phyloP scores from a whole-genome alignment of 1,139 yeast genomes.

The Debaryomyces udenii region DNA sequence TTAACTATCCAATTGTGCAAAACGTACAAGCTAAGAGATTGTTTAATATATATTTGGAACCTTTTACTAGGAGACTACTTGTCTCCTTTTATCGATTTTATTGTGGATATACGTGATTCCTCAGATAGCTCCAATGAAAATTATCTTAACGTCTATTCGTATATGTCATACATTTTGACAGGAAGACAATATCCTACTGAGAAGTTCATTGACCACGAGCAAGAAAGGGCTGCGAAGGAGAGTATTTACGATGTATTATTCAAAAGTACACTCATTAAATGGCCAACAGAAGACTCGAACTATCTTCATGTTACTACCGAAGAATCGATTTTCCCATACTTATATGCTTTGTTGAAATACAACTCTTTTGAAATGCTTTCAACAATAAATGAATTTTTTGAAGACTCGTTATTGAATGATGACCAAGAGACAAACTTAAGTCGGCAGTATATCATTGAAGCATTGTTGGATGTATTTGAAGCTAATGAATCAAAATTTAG shows the following conservation, averaged over 20 bases:
- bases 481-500: constrained; percentile 33
- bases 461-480: constrained; percentile 56
- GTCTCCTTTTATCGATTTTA: constrained; percentile 65
- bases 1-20: constrained; percentile 63
- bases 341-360: constrained; percentile 49
- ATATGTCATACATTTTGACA: constrained; percentile 67
- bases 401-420: constrained; percentile 67
- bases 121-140: constrained; percentile 19
- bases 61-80: constrained; percentile 63
- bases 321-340: constrained; percentile 61
- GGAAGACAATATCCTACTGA: constrained; percentile 83
- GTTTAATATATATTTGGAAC: constrained; percentile 70
- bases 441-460: constrained; percentile 70
- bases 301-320: constrained; percentile 17
- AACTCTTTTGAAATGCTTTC: constrained; percentile 63
- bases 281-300: constrained; percentile 15
- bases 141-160: constrained; percentile 52
- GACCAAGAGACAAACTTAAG: constrained; percentile 43
- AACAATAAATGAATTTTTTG: constrained; percentile 76
- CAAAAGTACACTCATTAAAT: constrained; percentile 16
- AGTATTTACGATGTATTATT: constrained; percentile 59
- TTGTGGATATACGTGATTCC: constrained; percentile 36
- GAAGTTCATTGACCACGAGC: constrained; percentile 35
- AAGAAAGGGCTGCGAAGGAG: constrained; percentile 41
- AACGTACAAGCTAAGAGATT: constrained; percentile 56